Evolutionary conservation across 2,329 filamentous ascomycete genomes (phyloP).

Genomic region (Huntiella omanensis): DNA sequence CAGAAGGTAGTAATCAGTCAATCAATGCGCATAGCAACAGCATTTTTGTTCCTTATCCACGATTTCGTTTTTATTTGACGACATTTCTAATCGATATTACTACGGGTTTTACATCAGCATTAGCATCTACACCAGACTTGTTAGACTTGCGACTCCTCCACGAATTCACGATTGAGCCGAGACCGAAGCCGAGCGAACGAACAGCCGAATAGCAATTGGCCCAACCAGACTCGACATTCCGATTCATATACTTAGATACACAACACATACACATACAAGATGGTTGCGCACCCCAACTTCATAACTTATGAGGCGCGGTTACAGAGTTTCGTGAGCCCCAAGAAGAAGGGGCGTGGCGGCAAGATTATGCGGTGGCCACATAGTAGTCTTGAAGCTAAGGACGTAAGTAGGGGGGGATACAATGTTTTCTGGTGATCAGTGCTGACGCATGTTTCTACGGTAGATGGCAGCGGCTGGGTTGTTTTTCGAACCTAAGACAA

Average conservation of each 20-base stretch:
- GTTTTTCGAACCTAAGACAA: conserved; percentile 59
- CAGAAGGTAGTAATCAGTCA: no score
- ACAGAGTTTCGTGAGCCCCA: conserved; percentile 53
- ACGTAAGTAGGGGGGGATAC: conserved; percentile 14
- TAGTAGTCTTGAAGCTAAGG: conserved; percentile 19
- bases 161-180: no score
- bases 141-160: no score
- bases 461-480: conserved; percentile 85
- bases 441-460: background rate
- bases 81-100: no score
- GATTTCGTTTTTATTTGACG: no score
- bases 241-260: no score
- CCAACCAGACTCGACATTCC: background rate
- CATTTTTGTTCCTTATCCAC: no score
- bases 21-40: no score
- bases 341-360: conserved; percentile 38
- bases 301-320: conserved; percentile 58
- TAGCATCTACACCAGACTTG: no score
- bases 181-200: no score
- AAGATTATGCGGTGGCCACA: conserved; percentile 64
- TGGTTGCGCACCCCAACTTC: conserved; percentile 23
- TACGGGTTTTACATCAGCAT: no score
- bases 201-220: background rate
- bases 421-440: background rate
- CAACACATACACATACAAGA: background rate